Evolutionary conservation across 2,329 filamentous ascomycete genomes (phyloP).

Genomic region (Pseudogymnoascus verrucosus): DNA sequence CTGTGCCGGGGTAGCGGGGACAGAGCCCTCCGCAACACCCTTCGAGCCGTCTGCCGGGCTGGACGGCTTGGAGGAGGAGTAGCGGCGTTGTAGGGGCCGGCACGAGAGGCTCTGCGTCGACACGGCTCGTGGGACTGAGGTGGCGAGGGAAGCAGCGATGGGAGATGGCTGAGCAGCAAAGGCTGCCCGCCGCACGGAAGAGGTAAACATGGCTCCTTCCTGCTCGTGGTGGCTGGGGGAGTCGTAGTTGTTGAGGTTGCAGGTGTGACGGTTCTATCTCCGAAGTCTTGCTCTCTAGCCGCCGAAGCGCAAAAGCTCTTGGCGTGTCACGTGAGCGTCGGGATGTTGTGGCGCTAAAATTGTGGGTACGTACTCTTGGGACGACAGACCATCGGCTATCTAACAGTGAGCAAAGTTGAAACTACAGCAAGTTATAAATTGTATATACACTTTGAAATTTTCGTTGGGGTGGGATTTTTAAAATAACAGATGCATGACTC

Average conservation of each 20-base stretch:
- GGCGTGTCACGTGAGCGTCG: background rate
- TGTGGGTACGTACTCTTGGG: background rate
- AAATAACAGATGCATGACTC: background rate
- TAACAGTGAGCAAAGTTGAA: background rate
- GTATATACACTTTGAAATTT: background rate
- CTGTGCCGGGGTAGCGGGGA: slow-evolving; percentile 20
- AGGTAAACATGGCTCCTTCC: slow-evolving; percentile 21
- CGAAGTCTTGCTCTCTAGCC: slow-evolving; percentile 11
- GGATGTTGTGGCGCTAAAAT: background rate
- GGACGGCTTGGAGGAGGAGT: slow-evolving; percentile 32
- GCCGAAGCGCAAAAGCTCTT: slow-evolving; percentile 10
- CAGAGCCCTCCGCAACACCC: slow-evolving; percentile 17
- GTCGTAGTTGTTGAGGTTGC: slow-evolving; percentile 6
- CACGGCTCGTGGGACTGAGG: slow-evolving; percentile 20
- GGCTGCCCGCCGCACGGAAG: slow-evolving; percentile 26
- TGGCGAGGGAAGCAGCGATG: slow-evolving; percentile 20
- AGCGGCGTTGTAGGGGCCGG: slow-evolving; percentile 26
- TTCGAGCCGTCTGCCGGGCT: slow-evolving; percentile 29
- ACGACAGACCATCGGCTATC: background rate
- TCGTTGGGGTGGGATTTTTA: too few relatives aligned
- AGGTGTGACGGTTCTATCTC: slow-evolving; percentile 4
- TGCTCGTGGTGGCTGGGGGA: slow-evolving; percentile 9
- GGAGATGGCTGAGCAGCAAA: slow-evolving; percentile 21
- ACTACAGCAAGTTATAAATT: background rate
- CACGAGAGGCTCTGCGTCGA: slow-evolving; percentile 23